Base-by-base conservation (phyloP, 2,329 filamentous ascomycete genomes). In the Diaporthe caulivora region DNA sequence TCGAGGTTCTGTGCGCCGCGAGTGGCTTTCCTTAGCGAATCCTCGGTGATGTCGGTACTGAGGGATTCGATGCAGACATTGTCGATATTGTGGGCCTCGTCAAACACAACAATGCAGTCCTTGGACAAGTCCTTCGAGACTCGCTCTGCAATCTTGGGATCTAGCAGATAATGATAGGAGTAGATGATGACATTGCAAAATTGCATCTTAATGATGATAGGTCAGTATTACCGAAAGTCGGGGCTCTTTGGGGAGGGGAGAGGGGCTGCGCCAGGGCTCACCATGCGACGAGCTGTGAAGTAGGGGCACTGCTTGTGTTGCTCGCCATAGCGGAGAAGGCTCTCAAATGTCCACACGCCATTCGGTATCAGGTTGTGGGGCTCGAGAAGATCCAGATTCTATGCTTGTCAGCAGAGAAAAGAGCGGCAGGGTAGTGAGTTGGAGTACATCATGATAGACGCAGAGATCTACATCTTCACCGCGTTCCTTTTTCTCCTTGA, bases 101-200 rank as follows among this genome's bases (percentile, higher is more conserved):
- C 97, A 77, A 99, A 99, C 3, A 99, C 97, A 26, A 99, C 94
- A 69, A 99, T 99, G 82, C 95, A 98, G 82, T 99, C 97, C 78
- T 98, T 98, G 0, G 97, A 98, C 15, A 99, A 90, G 80, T 99
- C 97, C 82, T 93, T 95, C 0, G 97, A 98, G 2, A 98, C 95
- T 73, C 96, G 86, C 81, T 99, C 97, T 17, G 97, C 97, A 79
- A 99, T 99, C 82, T 99, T 99, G 3, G 97, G 97, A 79, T 99
- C 97, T 21, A 99, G 90, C 3, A 99, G 90, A 80, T 99, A 99
- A 83, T 99, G 97, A 81, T 99, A 99, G 0, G 97, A 99, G 85
- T 99, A 99, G 77, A 99, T 99, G 80, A 99, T 98, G 80, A 99
- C 95, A 81, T 99, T 98, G 88, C 97, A 99, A 81, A 95, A 98